These are phyloP conservation scores for Paecilomyces dactylethromorphus DNA, from an alignment of 2,329 filamentous ascomycete genomes.

Conservation along the genomic window DNA sequence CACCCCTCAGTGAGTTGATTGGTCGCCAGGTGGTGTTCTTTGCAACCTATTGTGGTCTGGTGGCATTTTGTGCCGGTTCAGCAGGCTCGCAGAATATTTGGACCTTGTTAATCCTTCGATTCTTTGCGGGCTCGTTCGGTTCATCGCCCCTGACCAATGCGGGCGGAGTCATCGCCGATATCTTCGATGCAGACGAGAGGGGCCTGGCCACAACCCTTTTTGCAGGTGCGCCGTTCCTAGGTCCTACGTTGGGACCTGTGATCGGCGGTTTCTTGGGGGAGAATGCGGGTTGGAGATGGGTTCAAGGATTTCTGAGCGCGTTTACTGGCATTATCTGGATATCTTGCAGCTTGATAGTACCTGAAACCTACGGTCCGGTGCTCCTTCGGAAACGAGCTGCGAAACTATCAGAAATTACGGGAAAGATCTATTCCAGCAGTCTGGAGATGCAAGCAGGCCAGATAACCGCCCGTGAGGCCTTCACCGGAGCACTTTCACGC, in stretches of 20 bases:
- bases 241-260: constrained; percentile 45
- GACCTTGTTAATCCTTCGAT: constrained; percentile 35
- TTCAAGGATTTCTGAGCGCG: constrained; percentile 38
- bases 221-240: constrained; percentile 38
- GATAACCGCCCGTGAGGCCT: constrained; percentile 25
- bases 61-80: constrained; percentile 37
- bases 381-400: constrained; percentile 40
- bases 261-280: constrained; percentile 46
- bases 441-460: constrained; percentile 29
- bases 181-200: constrained; percentile 35
- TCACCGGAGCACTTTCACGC: constrained; percentile 37
- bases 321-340: constrained; percentile 40
- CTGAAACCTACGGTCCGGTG: constrained; percentile 43
- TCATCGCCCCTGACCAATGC: constrained; percentile 40
- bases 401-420: constrained; percentile 36
- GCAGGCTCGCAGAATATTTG: constrained; percentile 22
- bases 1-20: constrained; percentile 39
- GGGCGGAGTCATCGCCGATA: constrained; percentile 42
- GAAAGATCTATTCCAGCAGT: constrained; percentile 35
- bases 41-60: constrained; percentile 36
- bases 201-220: constrained; percentile 38
- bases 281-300: constrained; percentile 41
- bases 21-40: constrained; percentile 41
- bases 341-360: constrained; percentile 30
- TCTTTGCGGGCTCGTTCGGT: constrained; percentile 43